Evolutionary conservation across 1,284 basidiomycete species (phyloP).

Genomic region (Coniferiporia sulphurascens): DNA sequence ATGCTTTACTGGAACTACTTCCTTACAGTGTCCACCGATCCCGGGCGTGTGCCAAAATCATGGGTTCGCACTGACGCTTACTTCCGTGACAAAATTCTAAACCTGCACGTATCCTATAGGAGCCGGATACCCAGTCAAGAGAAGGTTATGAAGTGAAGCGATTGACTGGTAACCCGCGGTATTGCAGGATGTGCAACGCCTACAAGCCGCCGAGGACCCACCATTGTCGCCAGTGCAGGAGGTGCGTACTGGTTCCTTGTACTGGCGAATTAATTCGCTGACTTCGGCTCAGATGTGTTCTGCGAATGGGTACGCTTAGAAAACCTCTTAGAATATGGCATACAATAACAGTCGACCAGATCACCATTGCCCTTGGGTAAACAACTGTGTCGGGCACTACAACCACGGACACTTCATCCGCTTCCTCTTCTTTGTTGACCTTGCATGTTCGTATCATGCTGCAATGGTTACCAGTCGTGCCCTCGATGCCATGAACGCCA

Average conservation of each 20-base stretch:
- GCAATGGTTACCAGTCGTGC: conserved; percentile 71
- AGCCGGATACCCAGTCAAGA: conserved; percentile 62
- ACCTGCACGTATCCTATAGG: conserved; percentile 37
- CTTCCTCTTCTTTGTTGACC: conserved; percentile 87
- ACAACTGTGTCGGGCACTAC: conserved; percentile 85
- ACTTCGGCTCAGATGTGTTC: conserved; percentile 52
- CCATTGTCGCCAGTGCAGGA: conserved; percentile 84
- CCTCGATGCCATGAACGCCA: conserved; percentile 38
- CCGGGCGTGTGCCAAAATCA: conserved; percentile 73
- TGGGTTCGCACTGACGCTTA: conserved; percentile 55
- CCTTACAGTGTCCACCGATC: conserved; percentile 75
- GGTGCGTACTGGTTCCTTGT: conserved; percentile 38
- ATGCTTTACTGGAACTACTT: conserved; percentile 87
- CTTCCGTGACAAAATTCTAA: neutral
- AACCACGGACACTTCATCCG: conserved; percentile 91
- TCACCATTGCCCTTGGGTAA: conserved; percentile 91
- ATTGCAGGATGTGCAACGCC: conserved; percentile 73
- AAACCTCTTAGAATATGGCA: neutral
- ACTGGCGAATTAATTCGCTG: neutral
- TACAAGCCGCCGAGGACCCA: conserved; percentile 80
- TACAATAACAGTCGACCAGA: conserved; percentile 38
- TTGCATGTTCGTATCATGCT: conserved; percentile 83
- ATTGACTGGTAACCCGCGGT: conserved; percentile 72
- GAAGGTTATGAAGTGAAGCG: conserved; percentile 87
- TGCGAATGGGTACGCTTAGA: conserved; percentile 66